phyloP scores from a whole-genome alignment of 257 asterid genomes.

The Scutellaria baicalensis region DNA sequence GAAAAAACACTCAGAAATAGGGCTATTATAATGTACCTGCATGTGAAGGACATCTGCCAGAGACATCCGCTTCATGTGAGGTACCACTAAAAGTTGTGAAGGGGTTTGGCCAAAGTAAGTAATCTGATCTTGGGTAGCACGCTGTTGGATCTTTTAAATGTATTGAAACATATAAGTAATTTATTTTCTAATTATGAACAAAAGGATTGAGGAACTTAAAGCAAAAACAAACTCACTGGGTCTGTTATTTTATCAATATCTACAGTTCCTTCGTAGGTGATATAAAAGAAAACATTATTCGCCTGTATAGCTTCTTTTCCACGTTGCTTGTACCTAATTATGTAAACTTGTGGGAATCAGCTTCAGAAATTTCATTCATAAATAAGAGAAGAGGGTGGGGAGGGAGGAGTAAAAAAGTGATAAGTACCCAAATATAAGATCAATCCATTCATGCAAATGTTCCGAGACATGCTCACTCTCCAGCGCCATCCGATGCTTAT shows the following conservation, averaged over 20 bases:
- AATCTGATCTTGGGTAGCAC: constrained; percentile 96
- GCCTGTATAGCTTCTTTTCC: constrained; percentile 97
- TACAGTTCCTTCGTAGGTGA: constrained; percentile 95
- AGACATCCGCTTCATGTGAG: constrained; percentile 87
- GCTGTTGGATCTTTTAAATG: constrained; percentile 71
- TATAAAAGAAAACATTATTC: constrained; percentile 88
- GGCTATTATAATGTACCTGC: constrained; percentile 50
- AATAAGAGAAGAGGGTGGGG: neutral
- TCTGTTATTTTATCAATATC: constrained; percentile 92
- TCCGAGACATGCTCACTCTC: constrained; percentile 96
- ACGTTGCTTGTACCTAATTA: constrained; percentile 87
- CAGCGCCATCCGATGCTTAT: constrained; percentile 92
- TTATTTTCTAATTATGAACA: constrained; percentile 7
- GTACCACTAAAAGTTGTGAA: constrained; percentile 80
- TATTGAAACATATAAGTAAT: constrained; percentile 9
- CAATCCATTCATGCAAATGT: constrained; percentile 93
- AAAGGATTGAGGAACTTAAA: neutral
- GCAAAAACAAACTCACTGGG: constrained; percentile 57
- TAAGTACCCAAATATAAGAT: constrained; percentile 90
- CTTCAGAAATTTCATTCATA: constrained; percentile 3
- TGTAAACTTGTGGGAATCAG: constrained; percentile 12
- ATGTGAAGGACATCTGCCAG: constrained; percentile 87
- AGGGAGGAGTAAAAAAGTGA: constrained; percentile 10
- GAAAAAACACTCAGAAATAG: constrained; percentile 1
- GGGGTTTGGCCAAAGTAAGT: constrained; percentile 99